Evolutionary conservation across 108 stramenopile genomes (phyloP).

Genomic region (Schizochytrium sp.): DNA sequence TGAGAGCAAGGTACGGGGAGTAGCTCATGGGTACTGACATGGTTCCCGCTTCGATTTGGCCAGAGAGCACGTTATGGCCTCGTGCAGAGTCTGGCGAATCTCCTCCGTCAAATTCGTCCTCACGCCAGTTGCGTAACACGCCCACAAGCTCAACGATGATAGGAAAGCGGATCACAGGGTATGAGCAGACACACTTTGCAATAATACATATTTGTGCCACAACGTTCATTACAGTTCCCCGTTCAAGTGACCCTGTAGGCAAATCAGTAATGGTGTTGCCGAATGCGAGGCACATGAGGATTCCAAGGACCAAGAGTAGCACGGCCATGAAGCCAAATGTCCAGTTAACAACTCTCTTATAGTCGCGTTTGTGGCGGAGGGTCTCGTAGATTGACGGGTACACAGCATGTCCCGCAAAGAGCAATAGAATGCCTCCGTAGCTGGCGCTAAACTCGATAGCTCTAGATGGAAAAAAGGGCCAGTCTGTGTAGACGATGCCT

Average conservation of each 20-base stretch:
- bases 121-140: background rate
- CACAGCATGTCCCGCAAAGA: slow-evolving; percentile 56
- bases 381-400: slow-evolving; percentile 52
- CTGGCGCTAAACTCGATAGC: slow-evolving; percentile 9
- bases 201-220: slow-evolving; percentile 22
- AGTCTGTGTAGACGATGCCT: slow-evolving; percentile 9
- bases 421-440: slow-evolving; percentile 46
- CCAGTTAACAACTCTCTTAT: slow-evolving; percentile 39
- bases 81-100: slow-evolving; percentile 3
- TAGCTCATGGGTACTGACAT: slow-evolving; percentile 41
- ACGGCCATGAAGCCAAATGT: slow-evolving; percentile 5
- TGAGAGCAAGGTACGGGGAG: slow-evolving; percentile 51
- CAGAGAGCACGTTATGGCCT: slow-evolving; percentile 16
- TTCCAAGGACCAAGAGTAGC: slow-evolving; percentile 11
- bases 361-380: slow-evolving; percentile 22
- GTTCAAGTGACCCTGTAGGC: slow-evolving; percentile 51
- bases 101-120: slow-evolving; percentile 9
- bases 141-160: slow-evolving; percentile 38
- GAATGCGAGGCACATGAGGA: background rate
- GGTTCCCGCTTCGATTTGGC: slow-evolving; percentile 40
- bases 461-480: slow-evolving; percentile 31
- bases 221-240: background rate
- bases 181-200: slow-evolving; percentile 7
- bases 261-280: slow-evolving; percentile 36
- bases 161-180: slow-evolving; percentile 53